Evolutionary conservation across 768 basidiomycete genomes (phyloP), one percentile per base, ranked within the genome.

Genomic region (Boletus tomentosulus): DNA sequence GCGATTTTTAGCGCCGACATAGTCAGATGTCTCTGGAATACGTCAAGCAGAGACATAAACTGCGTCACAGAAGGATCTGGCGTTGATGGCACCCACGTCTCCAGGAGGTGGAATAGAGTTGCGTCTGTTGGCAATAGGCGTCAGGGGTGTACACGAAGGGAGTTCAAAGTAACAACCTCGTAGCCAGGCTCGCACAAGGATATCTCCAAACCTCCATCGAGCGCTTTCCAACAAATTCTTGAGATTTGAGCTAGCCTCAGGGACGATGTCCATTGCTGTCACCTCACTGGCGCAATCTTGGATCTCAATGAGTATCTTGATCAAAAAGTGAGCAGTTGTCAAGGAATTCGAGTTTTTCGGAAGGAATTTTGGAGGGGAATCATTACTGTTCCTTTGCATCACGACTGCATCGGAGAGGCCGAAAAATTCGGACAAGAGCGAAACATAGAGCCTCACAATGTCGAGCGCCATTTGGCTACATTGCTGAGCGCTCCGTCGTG

Each of bases 401-500:
- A 92, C 83, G 3, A 84, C 81, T 63, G 87, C 79, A 62, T 89
- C 91, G 7, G 91, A 92, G 46, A 93, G 74, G 49, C 75, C 77
- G 75, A 98, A 95, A 72, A 92, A 92, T 59, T 92, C 83, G 4
- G 92, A 93, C 42, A 97, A 71, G 24, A 89, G 77, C 4, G 87
- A 84, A 46, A 92, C 85, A 72, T 94, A 98, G 39, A 89, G 80
- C 64, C 86, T 88, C 62, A 93, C 77, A 44, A 96, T 83, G 62
- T 95, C 93, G 28, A 89, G 75, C 3, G 89, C 89, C 91, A 98
- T 95, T 3, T 84, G 84, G 30, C 84, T 81, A 65, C 88, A 89
- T 68, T 95, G 90, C 2, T 84, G 79, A 2, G 92, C 83, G 58
- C 91, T 90, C 48, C 94, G 86, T 24, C 89, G 83, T 16, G 83